Conservation (phyloP, 2,329 filamentous ascomycete genomes). For the Nigrospora oryzae region DNA sequence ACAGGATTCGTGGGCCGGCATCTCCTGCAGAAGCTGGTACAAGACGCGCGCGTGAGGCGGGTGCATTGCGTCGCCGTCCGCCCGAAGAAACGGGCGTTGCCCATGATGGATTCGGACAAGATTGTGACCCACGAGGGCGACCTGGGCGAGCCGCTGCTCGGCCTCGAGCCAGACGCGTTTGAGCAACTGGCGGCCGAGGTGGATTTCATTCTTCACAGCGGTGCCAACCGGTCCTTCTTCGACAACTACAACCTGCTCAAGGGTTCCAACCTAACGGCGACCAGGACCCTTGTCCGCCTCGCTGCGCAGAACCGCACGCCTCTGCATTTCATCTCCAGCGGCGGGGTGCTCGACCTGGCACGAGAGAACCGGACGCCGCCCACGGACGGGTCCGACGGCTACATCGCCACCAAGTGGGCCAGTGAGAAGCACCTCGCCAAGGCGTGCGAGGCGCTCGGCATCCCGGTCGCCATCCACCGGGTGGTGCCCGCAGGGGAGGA, state of each 20-base stretch:
- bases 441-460: constrained; percentile 2
- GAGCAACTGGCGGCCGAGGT: constrained; percentile 17
- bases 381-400: constrained; percentile 19
- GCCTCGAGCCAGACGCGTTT: constrained; percentile 23
- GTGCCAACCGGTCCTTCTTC: constrained; percentile 24
- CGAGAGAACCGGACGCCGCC: constrained; percentile 3
- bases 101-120: constrained; percentile 14
- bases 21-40: constrained; percentile 21
- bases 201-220: constrained; percentile 43
- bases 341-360: constrained; percentile 7
- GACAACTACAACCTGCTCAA: constrained; percentile 20
- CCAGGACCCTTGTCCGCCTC: constrained; percentile 16
- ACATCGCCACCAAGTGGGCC: constrained; percentile 24
- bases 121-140: constrained; percentile 26
- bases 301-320: constrained; percentile 15
- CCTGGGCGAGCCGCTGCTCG: constrained; percentile 24
- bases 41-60: constrained; percentile 13
- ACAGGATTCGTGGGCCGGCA: constrained; percentile 24
- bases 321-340: constrained; percentile 26
- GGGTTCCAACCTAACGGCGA: constrained; percentile 19
- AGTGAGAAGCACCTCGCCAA: constrained; percentile 22
- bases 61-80: constrained; percentile 30
- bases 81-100: neutral
- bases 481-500: neutral
- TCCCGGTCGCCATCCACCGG: constrained; percentile 13